Percentiles rank a stretch among this genome's conserved stretches.
Evolutionary conservation across 208 protist genomes (phyloP).

Genomic region (Lotmaria passim): DNA sequence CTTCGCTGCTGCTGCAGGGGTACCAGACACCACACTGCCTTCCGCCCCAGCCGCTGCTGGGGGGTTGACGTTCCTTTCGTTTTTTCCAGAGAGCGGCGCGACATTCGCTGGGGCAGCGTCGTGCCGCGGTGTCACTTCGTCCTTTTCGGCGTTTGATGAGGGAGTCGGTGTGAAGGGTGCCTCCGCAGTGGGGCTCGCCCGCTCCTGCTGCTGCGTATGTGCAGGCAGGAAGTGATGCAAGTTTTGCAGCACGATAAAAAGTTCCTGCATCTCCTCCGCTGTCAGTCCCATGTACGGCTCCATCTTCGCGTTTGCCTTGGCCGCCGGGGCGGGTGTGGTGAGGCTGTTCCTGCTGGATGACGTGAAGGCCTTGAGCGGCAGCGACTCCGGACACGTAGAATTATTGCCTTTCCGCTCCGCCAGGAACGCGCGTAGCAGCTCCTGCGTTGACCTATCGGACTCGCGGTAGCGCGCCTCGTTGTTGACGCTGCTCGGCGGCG

Average conservation of each 20-base stretch:
- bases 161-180: too few relatives aligned
- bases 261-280: slow-evolving; percentile 8
- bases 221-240: neutral
- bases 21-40: too few relatives aligned
- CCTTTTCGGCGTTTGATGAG: too few relatives aligned
- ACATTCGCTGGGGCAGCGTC: too few relatives aligned
- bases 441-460: neutral
- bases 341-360: neutral
- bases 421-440: slow-evolving; percentile 8
- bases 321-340: neutral
- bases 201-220: too few relatives aligned
- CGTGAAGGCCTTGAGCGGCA: neutral
- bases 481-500: too few relatives aligned
- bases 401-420: neutral
- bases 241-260: slow-evolving; percentile 4
- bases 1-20: neutral
- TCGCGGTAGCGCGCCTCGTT: neutral
- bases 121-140: too few relatives aligned
- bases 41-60: neutral
- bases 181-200: too few relatives aligned
- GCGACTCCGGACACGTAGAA: neutral
- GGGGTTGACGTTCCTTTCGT: neutral
- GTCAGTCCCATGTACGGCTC: slow-evolving; percentile 8
- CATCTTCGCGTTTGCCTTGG: neutral
- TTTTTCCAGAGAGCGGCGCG: too few relatives aligned